phyloP scores from a whole-genome alignment of 257 asterid species.

The Jasminum sambac region DNA sequence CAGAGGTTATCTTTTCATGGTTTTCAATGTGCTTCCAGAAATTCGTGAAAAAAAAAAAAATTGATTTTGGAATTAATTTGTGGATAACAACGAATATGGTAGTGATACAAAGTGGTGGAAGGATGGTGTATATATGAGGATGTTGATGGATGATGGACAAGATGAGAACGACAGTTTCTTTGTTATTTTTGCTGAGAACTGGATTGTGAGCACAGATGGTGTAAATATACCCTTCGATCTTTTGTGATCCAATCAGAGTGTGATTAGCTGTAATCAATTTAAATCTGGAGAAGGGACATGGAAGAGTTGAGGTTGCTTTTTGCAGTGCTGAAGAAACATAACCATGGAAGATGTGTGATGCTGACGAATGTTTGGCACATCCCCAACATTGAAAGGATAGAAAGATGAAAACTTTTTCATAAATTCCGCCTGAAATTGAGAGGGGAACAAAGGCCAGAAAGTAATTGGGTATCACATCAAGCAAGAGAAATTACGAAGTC shows the following conservation, averaged over 20 bases:
- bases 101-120: background rate
- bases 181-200: background rate
- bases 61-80: background rate
- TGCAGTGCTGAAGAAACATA: background rate
- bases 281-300: background rate
- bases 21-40: background rate
- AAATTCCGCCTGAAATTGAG: background rate
- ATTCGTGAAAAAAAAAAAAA: background rate
- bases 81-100: background rate
- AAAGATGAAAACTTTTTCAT: background rate
- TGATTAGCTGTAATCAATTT: background rate
- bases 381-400: background rate
- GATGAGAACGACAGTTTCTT: background rate
- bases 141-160: background rate
- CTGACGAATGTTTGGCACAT: background rate
- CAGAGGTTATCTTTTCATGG: background rate
- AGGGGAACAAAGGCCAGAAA: background rate
- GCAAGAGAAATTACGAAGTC: background rate
- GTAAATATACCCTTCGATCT: background rate
- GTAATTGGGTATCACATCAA: background rate
- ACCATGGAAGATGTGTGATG: background rate
- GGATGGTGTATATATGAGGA: background rate
- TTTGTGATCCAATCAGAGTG: background rate
- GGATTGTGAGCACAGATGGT: background rate
- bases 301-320: background rate